Evolutionary conservation across 306 rosid species (phyloP).

Genomic region (Sechiopsis laciniata): DNA sequence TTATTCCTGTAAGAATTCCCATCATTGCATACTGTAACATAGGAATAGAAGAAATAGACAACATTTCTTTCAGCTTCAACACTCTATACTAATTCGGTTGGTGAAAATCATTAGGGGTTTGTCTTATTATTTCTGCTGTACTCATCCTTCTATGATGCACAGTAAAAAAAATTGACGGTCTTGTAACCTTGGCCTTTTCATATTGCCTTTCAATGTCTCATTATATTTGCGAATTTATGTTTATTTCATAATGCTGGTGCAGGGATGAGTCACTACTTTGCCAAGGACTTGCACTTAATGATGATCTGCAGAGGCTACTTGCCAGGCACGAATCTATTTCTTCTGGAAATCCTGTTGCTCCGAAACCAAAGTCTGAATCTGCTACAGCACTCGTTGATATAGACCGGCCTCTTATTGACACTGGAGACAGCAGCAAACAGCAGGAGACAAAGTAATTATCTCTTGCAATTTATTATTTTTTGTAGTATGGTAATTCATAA

Average conservation of each 20-base stretch:
- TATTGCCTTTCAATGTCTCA: no score
- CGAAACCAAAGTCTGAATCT: conserved; percentile 51
- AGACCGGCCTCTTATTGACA: conserved; percentile 69
- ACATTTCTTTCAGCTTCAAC: neutral
- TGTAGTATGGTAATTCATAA: neutral
- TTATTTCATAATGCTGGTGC: conserved; percentile 10
- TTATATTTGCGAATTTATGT: no score
- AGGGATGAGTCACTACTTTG: conserved; percentile 93
- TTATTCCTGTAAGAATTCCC: neutral
- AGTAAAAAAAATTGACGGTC: neutral
- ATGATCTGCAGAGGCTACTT: conserved; percentile 87
- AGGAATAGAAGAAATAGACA: neutral
- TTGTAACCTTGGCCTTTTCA: no score
- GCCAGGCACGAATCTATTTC: conserved; percentile 88
- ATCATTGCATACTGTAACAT: neutral
- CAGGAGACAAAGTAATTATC: conserved; percentile 44
- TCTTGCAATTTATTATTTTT: neutral
- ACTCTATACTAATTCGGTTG: neutral
- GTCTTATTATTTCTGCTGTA: neutral
- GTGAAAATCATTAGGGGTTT: neutral
- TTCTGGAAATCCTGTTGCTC: conserved; percentile 53
- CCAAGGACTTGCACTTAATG: conserved; percentile 89
- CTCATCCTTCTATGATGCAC: neutral
- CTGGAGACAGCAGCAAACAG: conserved; percentile 59
- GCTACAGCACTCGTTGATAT: conserved; percentile 46